A percentile compares a stretch with the other conserved stretches of the same genome.
Evolutionary conservation across 805 yeast genomes (phyloP).

Genomic region (Candida golubevii): DNA sequence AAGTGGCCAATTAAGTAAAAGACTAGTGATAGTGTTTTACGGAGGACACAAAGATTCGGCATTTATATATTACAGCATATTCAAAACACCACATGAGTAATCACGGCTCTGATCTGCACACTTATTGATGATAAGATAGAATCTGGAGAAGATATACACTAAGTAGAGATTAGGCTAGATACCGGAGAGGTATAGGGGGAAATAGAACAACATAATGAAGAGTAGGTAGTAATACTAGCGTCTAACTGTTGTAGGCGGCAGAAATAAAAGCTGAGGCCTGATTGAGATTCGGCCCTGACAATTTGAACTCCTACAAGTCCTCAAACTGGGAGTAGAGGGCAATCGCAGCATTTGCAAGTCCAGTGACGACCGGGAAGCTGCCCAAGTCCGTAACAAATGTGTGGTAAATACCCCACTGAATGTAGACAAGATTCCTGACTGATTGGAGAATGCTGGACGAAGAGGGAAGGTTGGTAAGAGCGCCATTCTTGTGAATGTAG

Average conservation of each 20-base stretch:
- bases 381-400: slow-evolving; percentile 40
- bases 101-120: too few species aligned
- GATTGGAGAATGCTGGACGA: slow-evolving; percentile 24
- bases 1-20: slow-evolving; percentile 28
- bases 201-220: slow-evolving; percentile 1
- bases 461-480: slow-evolving; percentile 24
- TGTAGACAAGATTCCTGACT: slow-evolving; percentile 27
- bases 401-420: slow-evolving; percentile 36
- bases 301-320: slow-evolving; percentile 27
- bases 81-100: neutral
- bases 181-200: slow-evolving; percentile 1
- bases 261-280: slow-evolving; percentile 2
- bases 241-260: slow-evolving; percentile 9
- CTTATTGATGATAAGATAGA: neutral
- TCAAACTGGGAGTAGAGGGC: slow-evolving; percentile 51
- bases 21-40: neutral
- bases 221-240: slow-evolving; percentile 6
- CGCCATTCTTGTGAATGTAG: slow-evolving; percentile 31
- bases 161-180: slow-evolving; percentile 1
- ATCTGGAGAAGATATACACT: neutral
- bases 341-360: slow-evolving; percentile 42
- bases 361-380: slow-evolving; percentile 43
- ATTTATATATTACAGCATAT: slow-evolving; percentile 8
- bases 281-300: neutral
- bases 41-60: neutral